Evolutionary conservation across 306 rosid genomes (phyloP).

Genomic region (Trifolium dubium): DNA sequence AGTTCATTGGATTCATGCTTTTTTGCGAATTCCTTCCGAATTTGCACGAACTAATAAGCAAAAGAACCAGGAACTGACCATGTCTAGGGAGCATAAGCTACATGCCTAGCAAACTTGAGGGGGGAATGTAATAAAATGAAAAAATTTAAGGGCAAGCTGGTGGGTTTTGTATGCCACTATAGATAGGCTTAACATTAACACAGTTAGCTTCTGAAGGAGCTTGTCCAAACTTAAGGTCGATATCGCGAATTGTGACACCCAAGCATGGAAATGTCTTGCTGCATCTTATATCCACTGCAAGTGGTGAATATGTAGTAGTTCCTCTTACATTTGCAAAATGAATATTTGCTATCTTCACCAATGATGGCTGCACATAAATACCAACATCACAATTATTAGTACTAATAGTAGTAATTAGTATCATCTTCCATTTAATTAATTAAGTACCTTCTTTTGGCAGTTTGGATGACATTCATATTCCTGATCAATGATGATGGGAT

Average conservation of each 20-base stretch:
- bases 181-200: background rate
- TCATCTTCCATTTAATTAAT: too few relatives aligned
- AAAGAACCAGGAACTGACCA: too few relatives aligned
- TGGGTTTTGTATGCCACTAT: slow-evolving; percentile 3
- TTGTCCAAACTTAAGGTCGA: slow-evolving; percentile 43
- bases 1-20: too few relatives aligned
- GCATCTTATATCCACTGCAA: slow-evolving; percentile 61
- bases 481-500: slow-evolving; percentile 53
- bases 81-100: too few relatives aligned
- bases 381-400: background rate
- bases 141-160: slow-evolving; percentile 34
- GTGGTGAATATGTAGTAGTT: slow-evolving; percentile 56
- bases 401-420: background rate
- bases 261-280: slow-evolving; percentile 55
- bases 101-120: too few relatives aligned
- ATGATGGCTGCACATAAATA: slow-evolving; percentile 53
- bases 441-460: slow-evolving; percentile 47
- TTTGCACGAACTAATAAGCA: too few relatives aligned
- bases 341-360: slow-evolving; percentile 52
- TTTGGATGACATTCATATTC: slow-evolving; percentile 41
- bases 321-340: slow-evolving; percentile 58
- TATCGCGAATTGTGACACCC: slow-evolving; percentile 46
- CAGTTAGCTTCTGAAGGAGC: slow-evolving; percentile 45
- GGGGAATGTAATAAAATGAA: background rate
- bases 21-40: too few relatives aligned